Evolutionary conservation across 73 alveolate genomes (phyloP), one percentile per base, ranked within the genome.

Genomic region (Paramecium biaurelia): DNA sequence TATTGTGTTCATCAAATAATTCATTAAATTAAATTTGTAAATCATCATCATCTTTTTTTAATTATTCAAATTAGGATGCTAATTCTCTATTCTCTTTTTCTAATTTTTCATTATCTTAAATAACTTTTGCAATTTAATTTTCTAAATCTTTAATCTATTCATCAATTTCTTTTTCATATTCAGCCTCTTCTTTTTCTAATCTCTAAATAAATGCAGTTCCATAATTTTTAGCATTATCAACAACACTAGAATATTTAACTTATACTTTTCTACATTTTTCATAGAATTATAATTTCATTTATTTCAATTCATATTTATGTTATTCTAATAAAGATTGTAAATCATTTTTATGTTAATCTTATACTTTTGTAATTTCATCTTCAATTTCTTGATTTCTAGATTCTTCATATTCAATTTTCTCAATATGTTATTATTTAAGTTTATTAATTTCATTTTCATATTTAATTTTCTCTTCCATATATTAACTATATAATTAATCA

Each of bases 161-260:
- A 70, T 89, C 94, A 24, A 89, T 89, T 43, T 89, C 94, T 58
- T 89, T 89, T 34, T 89, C 94, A 70, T 89, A 89, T 43, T 89
- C 94, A 23, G 87, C 94, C 41, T 89, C 94, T 47, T 89, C 79
- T 41, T 89, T 89, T 47, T 89, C 94, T 38, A 89, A 42, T 70
- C 94, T 76, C 12, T 76, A 49, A 47, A 89, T 89, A 49, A 89
- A 89, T 0, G 94, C 94, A 3, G 85, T 89, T 45, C 94, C 94
- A 89, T 70, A 89, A 28, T 89, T 89, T 89, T 89, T 89, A 24
- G 94, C 87, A 70, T 89, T 89, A 43, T 89, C 94, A 32, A 89
- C 94, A 5, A 89, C 94, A 70, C 76, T 89, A 10, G 92, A 70
- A 34, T 89, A 89, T 70, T 89, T 89, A 0, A 89, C 94, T 70